These are phyloP conservation scores for Cylindrotheca fusiformis DNA, from an alignment of 108 stramenopile species.

Conservation along the genomic window DNA sequence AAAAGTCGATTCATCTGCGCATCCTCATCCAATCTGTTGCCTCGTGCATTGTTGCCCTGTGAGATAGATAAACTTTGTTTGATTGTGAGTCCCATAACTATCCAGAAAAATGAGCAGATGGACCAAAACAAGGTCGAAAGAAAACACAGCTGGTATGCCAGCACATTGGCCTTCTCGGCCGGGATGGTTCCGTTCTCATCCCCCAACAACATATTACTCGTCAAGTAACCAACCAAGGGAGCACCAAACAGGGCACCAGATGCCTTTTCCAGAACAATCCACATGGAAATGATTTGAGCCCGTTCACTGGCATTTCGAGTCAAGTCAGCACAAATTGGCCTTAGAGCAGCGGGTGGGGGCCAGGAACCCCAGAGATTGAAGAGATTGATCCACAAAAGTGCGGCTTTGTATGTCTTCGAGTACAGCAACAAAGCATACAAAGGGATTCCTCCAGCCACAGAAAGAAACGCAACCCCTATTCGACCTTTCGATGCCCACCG, in stretches of 20 bases:
- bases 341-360: slow-evolving; percentile 43
- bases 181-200: not conserved
- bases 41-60: not conserved
- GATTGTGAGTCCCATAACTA: slow-evolving; percentile 26
- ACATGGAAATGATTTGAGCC: slow-evolving; percentile 51
- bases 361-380: slow-evolving; percentile 43
- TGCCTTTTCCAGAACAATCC: slow-evolving; percentile 52
- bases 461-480: slow-evolving; percentile 32
- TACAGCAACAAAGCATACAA: slow-evolving; percentile 46
- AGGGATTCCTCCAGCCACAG: slow-evolving; percentile 35
- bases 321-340: slow-evolving; percentile 53
- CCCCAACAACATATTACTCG: slow-evolving; percentile 22
- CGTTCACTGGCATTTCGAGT: slow-evolving; percentile 45
- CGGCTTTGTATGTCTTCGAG: slow-evolving; percentile 28
- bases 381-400: slow-evolving; percentile 33
- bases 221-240: slow-evolving; percentile 49
- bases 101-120: slow-evolving; percentile 44
- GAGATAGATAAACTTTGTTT: slow-evolving; percentile 1
- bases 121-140: slow-evolving; percentile 47
- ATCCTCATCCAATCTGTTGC: not conserved
- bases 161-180: slow-evolving; percentile 36
- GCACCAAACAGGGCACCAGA: slow-evolving; percentile 50
- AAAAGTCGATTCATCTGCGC: not conserved
- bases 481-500: slow-evolving; percentile 23
- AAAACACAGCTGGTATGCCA: slow-evolving; percentile 40